A percentile compares a stretch with the other conserved stretches of the same genome.
phyloP scores from a whole-genome alignment of 441 rosid species.

The Bocquillonia castaneifolia region DNA sequence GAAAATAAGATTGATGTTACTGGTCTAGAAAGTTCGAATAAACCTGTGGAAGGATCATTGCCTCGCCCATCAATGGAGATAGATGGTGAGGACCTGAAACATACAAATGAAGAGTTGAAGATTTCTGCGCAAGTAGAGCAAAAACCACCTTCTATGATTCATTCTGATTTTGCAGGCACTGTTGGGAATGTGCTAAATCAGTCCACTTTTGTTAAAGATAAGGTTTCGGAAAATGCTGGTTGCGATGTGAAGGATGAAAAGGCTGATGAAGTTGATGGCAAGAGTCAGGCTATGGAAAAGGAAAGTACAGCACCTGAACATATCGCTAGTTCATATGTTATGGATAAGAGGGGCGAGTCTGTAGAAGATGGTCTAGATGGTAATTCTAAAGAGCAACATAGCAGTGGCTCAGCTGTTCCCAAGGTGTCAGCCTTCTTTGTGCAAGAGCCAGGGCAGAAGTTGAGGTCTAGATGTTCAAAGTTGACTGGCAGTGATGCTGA shows the following conservation, averaged over 20 bases:
- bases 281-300: constrained; percentile 23
- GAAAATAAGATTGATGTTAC: constrained; percentile 32
- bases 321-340: constrained; percentile 31
- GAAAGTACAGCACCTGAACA: constrained; percentile 28
- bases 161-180: constrained; percentile 27
- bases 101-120: constrained; percentile 24
- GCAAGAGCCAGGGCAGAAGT: constrained; percentile 33
- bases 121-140: constrained; percentile 26
- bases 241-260: constrained; percentile 36
- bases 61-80: constrained; percentile 18
- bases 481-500: constrained; percentile 36
- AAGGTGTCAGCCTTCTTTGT: constrained; percentile 23
- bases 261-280: constrained; percentile 28
- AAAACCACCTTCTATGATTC: constrained; percentile 25
- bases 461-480: constrained; percentile 33
- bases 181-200: constrained; percentile 26
- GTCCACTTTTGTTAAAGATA: constrained; percentile 28
- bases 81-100: constrained; percentile 33
- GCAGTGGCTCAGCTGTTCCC: constrained; percentile 20
- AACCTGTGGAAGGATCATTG: constrained; percentile 34
- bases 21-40: constrained; percentile 28
- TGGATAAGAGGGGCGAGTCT: constrained; percentile 30
- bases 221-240: constrained; percentile 28
- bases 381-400: constrained; percentile 24
- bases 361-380: constrained; percentile 28